phyloP scores from a whole-genome alignment of 2,329 filamentous ascomycete species.

The Cladosporium phlei region DNA sequence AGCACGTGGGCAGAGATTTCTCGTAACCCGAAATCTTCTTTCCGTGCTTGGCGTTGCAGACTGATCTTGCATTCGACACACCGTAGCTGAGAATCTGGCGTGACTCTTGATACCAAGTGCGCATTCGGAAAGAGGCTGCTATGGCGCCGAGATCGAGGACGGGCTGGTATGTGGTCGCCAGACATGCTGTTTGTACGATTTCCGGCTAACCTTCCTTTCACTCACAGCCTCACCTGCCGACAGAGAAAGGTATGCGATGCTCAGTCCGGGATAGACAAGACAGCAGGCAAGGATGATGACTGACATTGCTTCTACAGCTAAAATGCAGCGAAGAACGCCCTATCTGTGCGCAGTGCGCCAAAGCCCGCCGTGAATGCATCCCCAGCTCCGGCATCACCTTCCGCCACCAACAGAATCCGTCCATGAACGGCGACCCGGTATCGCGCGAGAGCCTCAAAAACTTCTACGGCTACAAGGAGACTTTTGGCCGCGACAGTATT shows the following conservation, averaged over 20 bases:
- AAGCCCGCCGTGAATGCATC: slow-evolving; percentile 56
- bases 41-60: not conserved
- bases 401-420: slow-evolving; percentile 65
- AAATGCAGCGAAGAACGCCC: slow-evolving; percentile 63
- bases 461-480: slow-evolving; percentile 64
- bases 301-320: slow-evolving; percentile 37
- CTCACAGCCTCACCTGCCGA: slow-evolving; percentile 29
- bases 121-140: too few relatives aligned
- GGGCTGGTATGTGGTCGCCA: slow-evolving; percentile 27
- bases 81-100: not conserved
- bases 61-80: not conserved
- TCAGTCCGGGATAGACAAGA: not conserved
- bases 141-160: slow-evolving; percentile 32
- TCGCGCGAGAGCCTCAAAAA: slow-evolving; percentile 49
- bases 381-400: slow-evolving; percentile 61
- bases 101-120: not conserved
- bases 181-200: not conserved
- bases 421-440: slow-evolving; percentile 54
- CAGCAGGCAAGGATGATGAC: not conserved
- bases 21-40: not conserved
- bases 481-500: slow-evolving; percentile 56
- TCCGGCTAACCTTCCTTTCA: slow-evolving; percentile 27
- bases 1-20: not conserved
- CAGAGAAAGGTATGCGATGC: slow-evolving; percentile 28
- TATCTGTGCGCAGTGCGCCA: slow-evolving; percentile 56